A percentile compares a stretch with the other conserved stretches of the same genome.
phyloP scores from a whole-genome alignment of 306 rosid genomes.

The Dicorynia guianensis region DNA sequence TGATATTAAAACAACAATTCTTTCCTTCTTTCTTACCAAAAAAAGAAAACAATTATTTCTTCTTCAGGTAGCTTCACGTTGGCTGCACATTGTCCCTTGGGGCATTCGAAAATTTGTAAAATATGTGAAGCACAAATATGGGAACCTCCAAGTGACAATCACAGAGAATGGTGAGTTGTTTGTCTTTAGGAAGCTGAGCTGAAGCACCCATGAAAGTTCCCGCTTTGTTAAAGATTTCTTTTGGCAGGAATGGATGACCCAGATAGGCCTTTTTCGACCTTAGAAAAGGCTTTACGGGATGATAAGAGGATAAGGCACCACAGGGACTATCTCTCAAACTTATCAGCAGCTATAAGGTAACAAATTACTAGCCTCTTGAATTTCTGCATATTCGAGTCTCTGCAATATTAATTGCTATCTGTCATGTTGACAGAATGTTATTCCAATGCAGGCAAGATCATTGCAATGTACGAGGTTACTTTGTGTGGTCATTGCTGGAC shows the following conservation, averaged over 20 bases:
- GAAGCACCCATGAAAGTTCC: not conserved
- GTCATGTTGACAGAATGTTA: constrained; percentile 36
- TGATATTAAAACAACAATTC: constrained; percentile 3
- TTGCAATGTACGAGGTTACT: constrained; percentile 83
- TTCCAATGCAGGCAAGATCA: constrained; percentile 67
- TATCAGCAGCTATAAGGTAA: constrained; percentile 89
- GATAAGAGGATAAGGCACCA: constrained; percentile 83
- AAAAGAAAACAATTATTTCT: no score
- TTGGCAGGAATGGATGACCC: constrained; percentile 90
- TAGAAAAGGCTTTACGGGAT: constrained; percentile 67
- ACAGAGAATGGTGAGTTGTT: constrained; percentile 81
- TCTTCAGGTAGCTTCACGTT: constrained; percentile 81
- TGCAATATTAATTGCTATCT: not conserved
- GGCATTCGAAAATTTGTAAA: constrained; percentile 77
- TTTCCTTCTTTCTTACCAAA: not conserved
- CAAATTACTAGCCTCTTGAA: constrained; percentile 1
- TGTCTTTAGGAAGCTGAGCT: not conserved
- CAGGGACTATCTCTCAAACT: constrained; percentile 85
- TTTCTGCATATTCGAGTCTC: not conserved
- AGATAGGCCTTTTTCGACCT: constrained; percentile 50
- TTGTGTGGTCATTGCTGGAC: constrained; percentile 88
- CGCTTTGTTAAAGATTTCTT: constrained; percentile 22
- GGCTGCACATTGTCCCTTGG: constrained; percentile 95
- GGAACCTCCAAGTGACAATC: constrained; percentile 70
- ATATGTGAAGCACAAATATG: constrained; percentile 71